Conservation (phyloP, 768 basidiomycete genomes). For the Suillus luteus region DNA sequence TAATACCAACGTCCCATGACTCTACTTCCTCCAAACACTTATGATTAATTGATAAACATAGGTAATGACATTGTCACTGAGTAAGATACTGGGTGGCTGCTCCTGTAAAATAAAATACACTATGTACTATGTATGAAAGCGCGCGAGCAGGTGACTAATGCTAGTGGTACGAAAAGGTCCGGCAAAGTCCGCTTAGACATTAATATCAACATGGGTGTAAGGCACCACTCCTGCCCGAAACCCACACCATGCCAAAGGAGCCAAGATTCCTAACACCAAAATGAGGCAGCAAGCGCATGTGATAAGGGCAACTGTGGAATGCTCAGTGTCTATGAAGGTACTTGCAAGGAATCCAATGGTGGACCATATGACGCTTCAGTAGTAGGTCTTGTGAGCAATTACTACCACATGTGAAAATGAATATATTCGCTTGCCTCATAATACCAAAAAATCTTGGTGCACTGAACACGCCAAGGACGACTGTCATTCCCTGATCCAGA, state of each 20-base stretch:
- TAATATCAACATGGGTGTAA: not conserved
- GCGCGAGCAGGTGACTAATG: no score
- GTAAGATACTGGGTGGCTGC: no score
- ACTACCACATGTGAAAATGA: not conserved
- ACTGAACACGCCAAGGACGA: not conserved
- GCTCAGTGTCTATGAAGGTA: not conserved
- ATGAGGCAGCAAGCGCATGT: not conserved
- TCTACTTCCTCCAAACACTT: no score
- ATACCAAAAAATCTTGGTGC: not conserved
- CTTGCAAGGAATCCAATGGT: not conserved
- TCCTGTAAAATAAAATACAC: no score
- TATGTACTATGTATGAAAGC: no score
- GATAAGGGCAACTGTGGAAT: not conserved
- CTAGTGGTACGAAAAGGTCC: no score
- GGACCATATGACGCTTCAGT: not conserved
- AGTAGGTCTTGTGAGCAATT: not conserved
- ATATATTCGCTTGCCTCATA: not conserved
- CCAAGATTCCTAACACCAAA: not conserved
- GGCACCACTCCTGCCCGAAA: not conserved
- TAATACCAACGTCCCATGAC: no score
- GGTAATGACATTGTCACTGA: no score
- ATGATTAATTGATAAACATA: no score
- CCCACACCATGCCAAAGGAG: not conserved
- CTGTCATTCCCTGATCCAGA: not conserved
- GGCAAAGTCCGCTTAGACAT: no score